Conservation (phyloP, 2,329 filamentous ascomycete species). For the Polytolypa hystricis region DNA sequence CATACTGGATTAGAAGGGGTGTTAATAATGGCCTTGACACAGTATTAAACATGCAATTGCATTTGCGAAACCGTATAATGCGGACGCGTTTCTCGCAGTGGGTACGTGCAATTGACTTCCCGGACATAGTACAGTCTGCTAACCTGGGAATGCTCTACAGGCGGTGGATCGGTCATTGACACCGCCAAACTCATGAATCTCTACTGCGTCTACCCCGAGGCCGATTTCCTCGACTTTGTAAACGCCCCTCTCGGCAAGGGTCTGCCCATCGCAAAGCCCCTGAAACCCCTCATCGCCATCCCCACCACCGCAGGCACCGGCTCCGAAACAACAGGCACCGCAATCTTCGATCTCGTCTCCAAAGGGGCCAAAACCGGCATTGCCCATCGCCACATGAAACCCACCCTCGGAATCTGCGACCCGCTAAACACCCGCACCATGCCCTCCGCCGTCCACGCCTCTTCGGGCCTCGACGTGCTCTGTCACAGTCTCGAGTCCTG, state of each 20-base stretch:
- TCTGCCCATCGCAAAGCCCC: conserved; percentile 56
- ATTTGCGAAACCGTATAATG: conserved; percentile 66
- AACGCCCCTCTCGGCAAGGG: conserved; percentile 89
- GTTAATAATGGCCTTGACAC: not conserved
- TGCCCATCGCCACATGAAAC: conserved; percentile 89
- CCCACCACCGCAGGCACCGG: conserved; percentile 80
- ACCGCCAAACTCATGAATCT: conserved; percentile 98
- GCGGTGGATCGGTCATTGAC: conserved; percentile 88
- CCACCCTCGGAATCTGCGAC: conserved; percentile 77
- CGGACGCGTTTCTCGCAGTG: conserved; percentile 87
- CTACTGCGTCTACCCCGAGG: conserved; percentile 80
- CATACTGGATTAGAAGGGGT: not conserved
- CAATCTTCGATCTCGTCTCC: conserved; percentile 89
- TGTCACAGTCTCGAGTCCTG: conserved; percentile 94
- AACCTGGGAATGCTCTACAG: conserved; percentile 17
- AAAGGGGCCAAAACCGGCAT: conserved; percentile 92
- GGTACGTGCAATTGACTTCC: conserved; percentile 36
- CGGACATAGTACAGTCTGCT: too few species aligned
- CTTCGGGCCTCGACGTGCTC: conserved; percentile 84
- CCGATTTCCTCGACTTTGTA: conserved; percentile 94
- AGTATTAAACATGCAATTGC: conserved; percentile 83
- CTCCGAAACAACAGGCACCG: conserved; percentile 92
- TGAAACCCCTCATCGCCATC: conserved; percentile 69
- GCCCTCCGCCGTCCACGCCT: conserved; percentile 86
- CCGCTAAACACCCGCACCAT: conserved; percentile 90